Base-by-base conservation (phyloP, 345 rosid species). In the Brassica incana region DNA sequence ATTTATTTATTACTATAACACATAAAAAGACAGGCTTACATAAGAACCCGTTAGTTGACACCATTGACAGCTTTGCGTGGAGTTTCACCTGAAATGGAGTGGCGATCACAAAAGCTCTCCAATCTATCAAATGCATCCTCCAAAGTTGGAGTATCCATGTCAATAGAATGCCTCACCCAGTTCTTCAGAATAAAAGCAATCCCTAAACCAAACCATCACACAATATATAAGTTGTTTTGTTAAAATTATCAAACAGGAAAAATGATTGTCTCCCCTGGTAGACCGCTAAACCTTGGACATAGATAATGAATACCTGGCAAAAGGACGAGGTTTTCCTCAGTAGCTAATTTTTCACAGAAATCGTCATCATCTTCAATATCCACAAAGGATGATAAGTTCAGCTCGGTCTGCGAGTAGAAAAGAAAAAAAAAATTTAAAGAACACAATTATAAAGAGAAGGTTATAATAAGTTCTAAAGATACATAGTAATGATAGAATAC, bases 181-280 rank as follows among this genome's bases (percentile, higher is more conserved):
- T 52, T 52, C 29, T 15, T 71, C 36, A 63, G 71, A 32, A 92
- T 91, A 35, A 88, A 83, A 20, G 85, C 84, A 15, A 69, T 12
- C 59, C 93, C 97, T 92, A 86, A 40, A 40, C 4, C 30, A 12
- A 62, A 36, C 8, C 32, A 45, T 43, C 5, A 65, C 65, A 62
- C 52, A 70, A 25, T 6, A 33, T 33, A 33, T 33, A 33, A 33
- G 36, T 33, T 33, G 36, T 5, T 33, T 33, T 33, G 36, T 33
- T 33, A 33, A 33, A 33, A 33, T 33, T 33, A 33, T 33, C 36
- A 33, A 5, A 33, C 36, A 33, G 30, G 30, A 27, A 33, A 33
- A 33, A 33, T 33, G 36, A 33, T 33, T 33, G 36, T 33, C 36
- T 33, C 7, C 36, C 6, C 6, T 33, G 36, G 36, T 33, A 33